phyloP scores from a whole-genome alignment of 345 rosid genomes.

The Salix caprea region DNA sequence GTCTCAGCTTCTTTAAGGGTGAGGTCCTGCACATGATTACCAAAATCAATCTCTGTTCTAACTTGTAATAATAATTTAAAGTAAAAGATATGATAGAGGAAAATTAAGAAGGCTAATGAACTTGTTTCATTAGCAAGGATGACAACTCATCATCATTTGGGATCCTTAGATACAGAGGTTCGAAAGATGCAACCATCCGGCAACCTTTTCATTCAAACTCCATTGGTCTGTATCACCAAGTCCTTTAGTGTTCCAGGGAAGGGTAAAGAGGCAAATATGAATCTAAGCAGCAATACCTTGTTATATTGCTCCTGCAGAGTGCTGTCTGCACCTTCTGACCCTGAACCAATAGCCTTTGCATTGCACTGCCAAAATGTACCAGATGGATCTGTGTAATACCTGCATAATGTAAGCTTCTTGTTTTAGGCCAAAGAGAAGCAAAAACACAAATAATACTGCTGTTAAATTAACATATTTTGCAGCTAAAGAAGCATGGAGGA shows the following conservation, averaged over 20 bases:
- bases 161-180: not conserved
- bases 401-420: constrained; percentile 23
- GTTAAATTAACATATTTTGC: not conserved
- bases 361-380: constrained; percentile 99
- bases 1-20: constrained; percentile 86
- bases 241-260: not conserved
- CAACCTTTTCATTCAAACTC: not conserved
- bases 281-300: constrained; percentile 44
- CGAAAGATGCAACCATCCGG: not conserved
- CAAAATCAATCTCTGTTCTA: not conserved
- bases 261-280: not conserved
- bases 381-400: constrained; percentile 94
- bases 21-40: constrained; percentile 47
- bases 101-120: not conserved
- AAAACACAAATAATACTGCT: not conserved
- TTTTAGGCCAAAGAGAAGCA: not conserved
- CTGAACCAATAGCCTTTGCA: constrained; percentile 97
- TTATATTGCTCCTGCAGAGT: constrained; percentile 93
- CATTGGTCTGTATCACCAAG: not conserved
- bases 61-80: not conserved
- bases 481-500: not conserved
- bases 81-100: not conserved
- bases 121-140: not conserved
- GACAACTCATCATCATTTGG: not conserved
- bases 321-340: constrained; percentile 99